Percentiles rank a stretch among this genome's conserved stretches.
Conservation (phyloP, 257 asterid genomes). For the Hygrophila difformis region DNA sequence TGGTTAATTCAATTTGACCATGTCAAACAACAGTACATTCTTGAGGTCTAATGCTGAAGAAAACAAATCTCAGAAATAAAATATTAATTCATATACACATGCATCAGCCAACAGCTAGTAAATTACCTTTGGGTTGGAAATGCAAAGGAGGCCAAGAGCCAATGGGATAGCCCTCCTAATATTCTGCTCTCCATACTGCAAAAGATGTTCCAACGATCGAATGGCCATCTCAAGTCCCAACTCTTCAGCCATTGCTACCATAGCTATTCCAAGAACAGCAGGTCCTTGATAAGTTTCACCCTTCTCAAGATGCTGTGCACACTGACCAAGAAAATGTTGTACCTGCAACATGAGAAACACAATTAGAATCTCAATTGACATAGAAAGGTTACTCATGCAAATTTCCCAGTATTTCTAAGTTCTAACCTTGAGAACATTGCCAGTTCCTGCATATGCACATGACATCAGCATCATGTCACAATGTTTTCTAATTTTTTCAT, state of each 20-base stretch:
- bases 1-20: no score
- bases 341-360: conserved; percentile 42
- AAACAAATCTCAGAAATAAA: conserved; percentile 1
- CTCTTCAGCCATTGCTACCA: conserved; percentile 99
- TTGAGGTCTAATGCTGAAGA: conserved; percentile 8
- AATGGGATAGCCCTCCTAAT: conserved; percentile 86
- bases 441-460: conserved; percentile 98
- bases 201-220: conserved; percentile 87
- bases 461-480: conserved; percentile 87
- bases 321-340: conserved; percentile 87
- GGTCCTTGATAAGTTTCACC: conserved; percentile 89
- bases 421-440: conserved; percentile 85
- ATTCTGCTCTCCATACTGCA: conserved; percentile 92
- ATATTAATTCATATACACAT: background rate
- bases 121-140: conserved; percentile 84
- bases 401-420: conserved; percentile 1
- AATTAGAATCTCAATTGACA: conserved; percentile 14
- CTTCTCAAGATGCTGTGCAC: conserved; percentile 86
- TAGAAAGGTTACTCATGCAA: background rate
- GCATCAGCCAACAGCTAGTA: background rate
- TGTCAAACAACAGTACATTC: background rate
- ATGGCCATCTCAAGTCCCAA: conserved; percentile 94
- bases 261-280: conserved; percentile 95
- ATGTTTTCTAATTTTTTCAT: conserved; percentile 68
- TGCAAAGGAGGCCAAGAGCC: conserved; percentile 92